Evolutionary conservation across 78 protist genomes (phyloP).

Genomic region (Mastigamoeba balamuthi): DNA sequence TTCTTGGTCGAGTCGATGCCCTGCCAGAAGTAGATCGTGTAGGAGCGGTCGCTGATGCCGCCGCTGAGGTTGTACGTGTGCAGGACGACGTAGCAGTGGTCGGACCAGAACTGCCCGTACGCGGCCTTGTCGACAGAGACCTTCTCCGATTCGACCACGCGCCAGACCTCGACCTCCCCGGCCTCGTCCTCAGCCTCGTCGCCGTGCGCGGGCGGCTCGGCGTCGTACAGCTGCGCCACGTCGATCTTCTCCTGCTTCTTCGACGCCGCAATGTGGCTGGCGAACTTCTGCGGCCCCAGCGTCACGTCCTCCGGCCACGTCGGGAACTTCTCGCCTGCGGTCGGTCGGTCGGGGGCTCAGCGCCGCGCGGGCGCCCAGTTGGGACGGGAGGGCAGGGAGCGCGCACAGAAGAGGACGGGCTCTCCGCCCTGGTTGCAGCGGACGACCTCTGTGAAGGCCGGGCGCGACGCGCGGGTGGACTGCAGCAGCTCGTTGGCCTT

Average conservation of each 20-base stretch:
- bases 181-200: background rate
- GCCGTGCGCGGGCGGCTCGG: background rate
- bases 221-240: background rate
- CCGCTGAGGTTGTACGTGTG: background rate
- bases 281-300: background rate
- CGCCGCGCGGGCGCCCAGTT: too few relatives aligned
- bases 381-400: too few relatives aligned
- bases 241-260: background rate
- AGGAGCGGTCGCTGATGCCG: background rate
- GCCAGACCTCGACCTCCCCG: background rate
- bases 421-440: background rate
- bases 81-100: background rate
- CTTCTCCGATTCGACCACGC: background rate
- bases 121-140: background rate
- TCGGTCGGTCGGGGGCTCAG: too few relatives aligned
- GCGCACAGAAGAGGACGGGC: background rate
- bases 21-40: background rate
- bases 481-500: background rate
- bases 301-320: background rate
- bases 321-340: background rate
- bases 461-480: background rate
- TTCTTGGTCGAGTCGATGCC: background rate
- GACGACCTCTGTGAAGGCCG: background rate
- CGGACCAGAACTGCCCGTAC: background rate
- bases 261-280: background rate